Base-by-base conservation (phyloP, 495 filamentous ascomycete genomes). In the Thermothielavioides terrestris region DNA sequence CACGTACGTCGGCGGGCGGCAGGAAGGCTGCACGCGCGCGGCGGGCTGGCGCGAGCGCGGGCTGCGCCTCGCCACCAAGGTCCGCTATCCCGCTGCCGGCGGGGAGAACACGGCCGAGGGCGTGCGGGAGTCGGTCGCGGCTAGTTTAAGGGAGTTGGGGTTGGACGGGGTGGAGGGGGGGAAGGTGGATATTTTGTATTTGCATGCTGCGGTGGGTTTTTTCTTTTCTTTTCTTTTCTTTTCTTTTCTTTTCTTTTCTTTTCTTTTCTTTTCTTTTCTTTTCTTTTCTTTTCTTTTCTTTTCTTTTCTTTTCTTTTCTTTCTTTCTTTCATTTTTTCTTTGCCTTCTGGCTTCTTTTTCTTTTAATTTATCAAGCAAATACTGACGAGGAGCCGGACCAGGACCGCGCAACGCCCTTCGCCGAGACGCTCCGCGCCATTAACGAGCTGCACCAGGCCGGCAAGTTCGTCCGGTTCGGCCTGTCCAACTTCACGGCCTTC, bases 151-250 rank as follows among this genome's bases (percentile, higher is more conserved):
- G 52, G 86, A 90, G 61, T 65, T 95, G 26, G 78, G 78, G 8
- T 83, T 86, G 1, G 79, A 94, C 39, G 73, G 70, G 41, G 85
- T 95, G n/a, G n/a, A n/a, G n/a, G n/a, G n/a, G n/a, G n/a, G n/a
- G n/a, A n/a, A n/a, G n/a, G n/a, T n/a, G 0, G 91, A 97, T 58
- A 86, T 94, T 42, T 85, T 86, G 66, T 95, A 95, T 53, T 74
- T 95, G 8, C 90, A 95, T 65, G 88, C 88, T 4, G 75, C 90
- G 4, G 57, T 63, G 22, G 25, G 59, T 49, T 21, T 20, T 6
- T 23, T 22, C 27, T 9, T 18, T 17, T n/a, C n/a, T n/a, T n/a
- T n/a, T n/a, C n/a, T n/a, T n/a, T n/a, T n/a, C n/a, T n/a, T n/a
- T n/a, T n/a, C n/a, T n/a, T n/a, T n/a, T n/a, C n/a, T n/a, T n/a